Evolutionary conservation across 345 rosid species (phyloP), one percentile per base, ranked within the genome.

Genomic region (Barbarea vulgaris): DNA sequence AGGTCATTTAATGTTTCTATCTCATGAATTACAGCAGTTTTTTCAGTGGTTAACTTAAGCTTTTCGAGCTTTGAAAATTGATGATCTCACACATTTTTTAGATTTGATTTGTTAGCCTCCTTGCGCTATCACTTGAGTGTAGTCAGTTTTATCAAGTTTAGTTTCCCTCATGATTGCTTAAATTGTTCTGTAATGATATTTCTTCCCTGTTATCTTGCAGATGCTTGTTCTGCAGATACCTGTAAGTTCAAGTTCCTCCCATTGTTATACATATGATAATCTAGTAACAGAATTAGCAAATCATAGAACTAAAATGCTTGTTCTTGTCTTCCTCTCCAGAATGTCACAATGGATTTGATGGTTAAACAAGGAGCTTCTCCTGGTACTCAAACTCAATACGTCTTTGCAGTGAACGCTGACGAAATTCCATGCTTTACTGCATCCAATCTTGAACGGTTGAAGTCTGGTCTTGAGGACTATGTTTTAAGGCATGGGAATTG

Each of bases 381-480:
- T 64, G 82, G 81, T 76, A 78, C 85, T 75, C 82, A 44, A 77
- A 54, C 53, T 79, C 79, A 79, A 61, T 77, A 75, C 79, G 71
- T 86, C 66, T 87, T 92, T 79, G 78, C 83, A 42, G 83, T 88
- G 79, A 85, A 76, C 54, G 80, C 79, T 73, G 81, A 78, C 59
- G 80, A 72, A 76, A 68, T 77, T 28, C 76, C 74, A 68, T 77
- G 79, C 33, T 77, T 84, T 77, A 70, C 83, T 60, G 72, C 84
- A 74, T 82, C 94, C 67, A 84, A 70, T 75, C 28, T 87, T 81
- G 93, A 89, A 77, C 83, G 88, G 39, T 64, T 95, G 74, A 85
- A 82, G 76, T 88, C 85, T 57, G 97, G 99, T 82, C 82, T 90
- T 60, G 86, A 86, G 81, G 93, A 86, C 83, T 88, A 88, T 70